phyloP scores from a whole-genome alignment of 345 rosid species.

The Populus pruinosa region DNA sequence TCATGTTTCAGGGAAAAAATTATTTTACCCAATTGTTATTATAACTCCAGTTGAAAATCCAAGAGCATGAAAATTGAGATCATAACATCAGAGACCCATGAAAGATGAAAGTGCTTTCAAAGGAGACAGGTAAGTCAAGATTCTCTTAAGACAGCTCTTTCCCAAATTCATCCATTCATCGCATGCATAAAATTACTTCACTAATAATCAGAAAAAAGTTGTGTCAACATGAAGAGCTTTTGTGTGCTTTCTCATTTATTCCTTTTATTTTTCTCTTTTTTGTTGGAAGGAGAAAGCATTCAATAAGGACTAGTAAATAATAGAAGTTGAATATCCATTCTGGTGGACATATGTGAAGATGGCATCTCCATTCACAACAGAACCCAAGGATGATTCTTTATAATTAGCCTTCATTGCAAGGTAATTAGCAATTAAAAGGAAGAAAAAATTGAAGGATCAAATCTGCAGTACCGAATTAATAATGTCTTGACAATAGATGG shows the following conservation, averaged over 20 bases:
- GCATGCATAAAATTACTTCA: not conserved
- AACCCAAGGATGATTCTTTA: not conserved
- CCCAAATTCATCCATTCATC: not conserved
- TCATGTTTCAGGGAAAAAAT: not conserved
- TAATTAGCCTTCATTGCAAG: not conserved
- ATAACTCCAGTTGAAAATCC: not conserved
- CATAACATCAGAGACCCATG: not conserved
- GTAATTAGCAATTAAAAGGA: not conserved
- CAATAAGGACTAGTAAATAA: not conserved
- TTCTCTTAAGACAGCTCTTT: not conserved
- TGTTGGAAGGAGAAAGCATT: not conserved
- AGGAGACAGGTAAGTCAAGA: not conserved
- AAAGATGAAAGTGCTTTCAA: not conserved
- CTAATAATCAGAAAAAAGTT: not conserved
- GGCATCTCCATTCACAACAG: constrained; percentile 3
- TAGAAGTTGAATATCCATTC: not conserved
- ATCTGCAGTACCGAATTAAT: constrained; percentile 67
- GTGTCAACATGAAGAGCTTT: not conserved
- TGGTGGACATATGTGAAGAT: not conserved
- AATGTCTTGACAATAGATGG: constrained; percentile 92
- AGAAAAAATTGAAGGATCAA: not conserved
- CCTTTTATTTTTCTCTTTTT: not conserved
- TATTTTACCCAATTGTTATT: not conserved
- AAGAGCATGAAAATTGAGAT: not conserved
- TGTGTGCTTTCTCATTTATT: not conserved